Conservation (phyloP, 2,329 filamentous ascomycete genomes). For the Aspergillus sp. region DNA sequence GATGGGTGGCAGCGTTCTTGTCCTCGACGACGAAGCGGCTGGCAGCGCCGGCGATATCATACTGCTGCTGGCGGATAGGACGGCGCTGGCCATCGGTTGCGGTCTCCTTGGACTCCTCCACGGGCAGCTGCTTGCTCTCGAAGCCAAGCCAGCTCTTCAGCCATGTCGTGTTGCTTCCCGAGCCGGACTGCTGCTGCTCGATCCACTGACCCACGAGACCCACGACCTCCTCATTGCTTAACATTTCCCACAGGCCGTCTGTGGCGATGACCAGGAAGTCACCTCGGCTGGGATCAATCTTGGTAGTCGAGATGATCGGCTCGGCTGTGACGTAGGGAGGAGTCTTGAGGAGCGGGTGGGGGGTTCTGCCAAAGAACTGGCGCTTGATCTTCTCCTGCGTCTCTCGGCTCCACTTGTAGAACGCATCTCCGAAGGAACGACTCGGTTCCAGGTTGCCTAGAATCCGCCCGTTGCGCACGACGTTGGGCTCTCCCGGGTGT, state of each 20-base stretch:
- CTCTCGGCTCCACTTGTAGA: conserved; percentile 92
- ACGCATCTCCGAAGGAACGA: conserved; percentile 91
- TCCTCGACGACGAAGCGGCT: conserved; percentile 92
- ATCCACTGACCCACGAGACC: conserved; percentile 97
- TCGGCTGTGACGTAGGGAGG: conserved; percentile 97
- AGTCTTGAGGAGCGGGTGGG: conserved; percentile 75
- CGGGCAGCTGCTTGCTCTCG: conserved; percentile 63
- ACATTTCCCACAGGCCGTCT: conserved; percentile 97
- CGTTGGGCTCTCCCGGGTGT: conserved; percentile 85
- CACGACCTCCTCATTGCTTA: conserved; percentile 97
- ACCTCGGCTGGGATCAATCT: conserved; percentile 82
- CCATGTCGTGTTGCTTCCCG: conserved; percentile 57
- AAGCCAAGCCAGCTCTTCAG: conserved; percentile 67
- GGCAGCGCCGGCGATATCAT: conserved; percentile 69
- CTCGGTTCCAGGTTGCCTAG: conserved; percentile 89
- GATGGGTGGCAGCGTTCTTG: conserved; percentile 92
- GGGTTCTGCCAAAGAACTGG: conserved; percentile 82
- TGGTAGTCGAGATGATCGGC: conserved; percentile 88
- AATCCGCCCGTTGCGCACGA: conserved; percentile 84
- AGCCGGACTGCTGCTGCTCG: conserved; percentile 63
- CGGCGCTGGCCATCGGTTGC: conserved; percentile 67
- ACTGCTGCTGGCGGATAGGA: conserved; percentile 86
- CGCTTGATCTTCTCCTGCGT: conserved; percentile 78
- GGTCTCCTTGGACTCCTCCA: conserved; percentile 61
- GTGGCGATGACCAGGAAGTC: conserved; percentile 97